Evolutionary conservation across 768 basidiomycete species (phyloP).

Genomic region (Phlegmacium glaucopus): DNA sequence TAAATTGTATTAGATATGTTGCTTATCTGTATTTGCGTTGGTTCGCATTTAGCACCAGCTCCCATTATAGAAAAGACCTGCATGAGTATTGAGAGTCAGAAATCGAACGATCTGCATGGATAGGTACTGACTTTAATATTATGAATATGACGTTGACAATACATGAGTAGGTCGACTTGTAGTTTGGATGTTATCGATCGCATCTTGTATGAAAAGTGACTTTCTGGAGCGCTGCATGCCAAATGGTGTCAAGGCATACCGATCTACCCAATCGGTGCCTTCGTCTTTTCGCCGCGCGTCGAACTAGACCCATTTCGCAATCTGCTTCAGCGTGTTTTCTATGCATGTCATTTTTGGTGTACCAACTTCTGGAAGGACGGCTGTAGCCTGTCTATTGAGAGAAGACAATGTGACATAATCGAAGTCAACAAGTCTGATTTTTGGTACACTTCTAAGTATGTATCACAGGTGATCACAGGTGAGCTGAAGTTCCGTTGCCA

Average conservation of each 20-base stretch:
- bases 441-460: constrained; percentile 59
- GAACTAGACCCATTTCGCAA: constrained; percentile 85
- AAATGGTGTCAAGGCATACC: constrained; percentile 42
- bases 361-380: constrained; percentile 85
- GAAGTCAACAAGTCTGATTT: constrained; percentile 85
- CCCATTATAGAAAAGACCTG: constrained; percentile 98
- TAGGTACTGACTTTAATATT: constrained; percentile 62
- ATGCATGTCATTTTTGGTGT: constrained; percentile 87
- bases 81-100: constrained; percentile 27
- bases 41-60: constrained; percentile 91
- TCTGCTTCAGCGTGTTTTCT: constrained; percentile 60
- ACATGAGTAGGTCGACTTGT: constrained; percentile 92
- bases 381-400: constrained; percentile 92
- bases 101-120: not conserved
- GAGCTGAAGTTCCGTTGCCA: not conserved
- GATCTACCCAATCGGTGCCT: constrained; percentile 91
- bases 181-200: constrained; percentile 96
- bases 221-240: not conserved
- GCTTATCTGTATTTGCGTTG: constrained; percentile 91
- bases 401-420: constrained; percentile 96
- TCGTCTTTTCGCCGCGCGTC: constrained; percentile 84
- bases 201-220: constrained; percentile 46
- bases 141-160: constrained; percentile 81
- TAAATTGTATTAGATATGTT: constrained; percentile 92
- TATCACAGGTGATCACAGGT: too few relatives aligned